A percentile compares a stretch with the other conserved stretches of the same genome.
Conservation (phyloP, 345 rosid genomes). For the Salix viminalis region DNA sequence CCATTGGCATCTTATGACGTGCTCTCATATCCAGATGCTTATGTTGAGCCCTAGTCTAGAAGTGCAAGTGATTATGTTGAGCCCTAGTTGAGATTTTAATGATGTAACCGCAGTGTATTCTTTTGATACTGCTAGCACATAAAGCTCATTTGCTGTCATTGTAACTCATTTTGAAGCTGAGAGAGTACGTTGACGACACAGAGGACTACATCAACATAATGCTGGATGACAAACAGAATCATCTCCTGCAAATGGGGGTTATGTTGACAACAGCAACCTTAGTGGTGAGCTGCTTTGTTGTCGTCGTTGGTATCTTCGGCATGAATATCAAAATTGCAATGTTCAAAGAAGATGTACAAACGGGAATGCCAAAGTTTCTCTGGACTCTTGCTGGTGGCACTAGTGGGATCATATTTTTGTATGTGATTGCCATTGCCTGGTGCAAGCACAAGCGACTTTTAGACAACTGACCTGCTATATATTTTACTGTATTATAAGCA, state of each 20-base stretch:
- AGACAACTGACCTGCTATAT: conserved; percentile 13
- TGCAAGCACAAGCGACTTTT: conserved; percentile 74
- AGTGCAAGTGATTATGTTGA: neutral
- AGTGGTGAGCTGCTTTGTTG: conserved; percentile 62
- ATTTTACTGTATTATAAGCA: neutral
- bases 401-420: conserved; percentile 54
- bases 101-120: neutral
- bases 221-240: conserved; percentile 96
- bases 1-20: neutral
- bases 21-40: neutral
- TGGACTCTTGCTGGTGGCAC: conserved; percentile 78
- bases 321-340: conserved; percentile 65
- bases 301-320: conserved; percentile 65
- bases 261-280: conserved; percentile 88
- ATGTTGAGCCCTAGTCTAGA: neutral
- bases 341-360: conserved; percentile 18
- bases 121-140: neutral
- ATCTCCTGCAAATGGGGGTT: conserved; percentile 93
- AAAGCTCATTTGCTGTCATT: neutral
- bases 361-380: conserved; percentile 43
- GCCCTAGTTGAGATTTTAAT: neutral
- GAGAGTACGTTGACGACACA: conserved; percentile 93
- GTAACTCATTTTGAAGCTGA: conserved; percentile 40
- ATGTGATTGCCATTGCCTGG: conserved; percentile 77
- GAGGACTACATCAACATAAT: conserved; percentile 94